These are phyloP conservation scores for Cornus florida DNA, from an alignment of 148 eudicot genomes.

Conservation along the genomic window DNA sequence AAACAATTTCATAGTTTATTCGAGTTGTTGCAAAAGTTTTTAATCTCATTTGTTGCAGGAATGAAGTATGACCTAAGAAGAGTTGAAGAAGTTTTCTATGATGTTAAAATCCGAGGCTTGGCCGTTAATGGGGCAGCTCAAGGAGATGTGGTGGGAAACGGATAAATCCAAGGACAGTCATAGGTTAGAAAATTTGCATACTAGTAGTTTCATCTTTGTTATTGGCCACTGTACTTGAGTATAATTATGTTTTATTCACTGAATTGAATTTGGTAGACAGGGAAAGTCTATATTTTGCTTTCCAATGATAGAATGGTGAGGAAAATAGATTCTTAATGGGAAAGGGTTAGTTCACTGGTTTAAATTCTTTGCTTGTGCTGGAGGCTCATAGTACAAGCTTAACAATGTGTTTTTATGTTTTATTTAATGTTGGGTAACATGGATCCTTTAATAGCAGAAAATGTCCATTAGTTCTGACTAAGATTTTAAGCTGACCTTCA, in stretches of 20 bases:
- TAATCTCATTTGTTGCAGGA: slow-evolving; percentile 39
- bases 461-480: too few species aligned
- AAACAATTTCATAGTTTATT: not conserved
- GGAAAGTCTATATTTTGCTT: not conserved
- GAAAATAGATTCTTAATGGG: not conserved
- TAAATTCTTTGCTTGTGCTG: too few species aligned
- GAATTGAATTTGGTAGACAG: not conserved
- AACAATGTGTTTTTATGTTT: too few species aligned
- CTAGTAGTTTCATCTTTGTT: not conserved
- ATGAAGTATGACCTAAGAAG: slow-evolving; percentile 92
- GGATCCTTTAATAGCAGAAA: too few species aligned
- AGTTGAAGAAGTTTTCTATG: slow-evolving; percentile 93
- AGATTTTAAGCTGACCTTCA: too few species aligned
- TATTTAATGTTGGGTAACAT: too few species aligned
- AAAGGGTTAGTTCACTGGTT: too few species aligned
- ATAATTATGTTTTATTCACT: not conserved
- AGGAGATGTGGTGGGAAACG: slow-evolving; percentile 22
- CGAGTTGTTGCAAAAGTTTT: not conserved
- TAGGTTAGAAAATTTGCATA: slow-evolving; percentile 11
- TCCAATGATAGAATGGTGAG: not conserved
- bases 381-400: too few species aligned
- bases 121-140: slow-evolving; percentile 20
- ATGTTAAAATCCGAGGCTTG: slow-evolving; percentile 94
- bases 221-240: not conserved
- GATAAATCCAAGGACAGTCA: slow-evolving; percentile 31